phyloP scores from a whole-genome alignment of 2,329 filamentous ascomycete genomes.

The Calonectria pauciramosa region DNA sequence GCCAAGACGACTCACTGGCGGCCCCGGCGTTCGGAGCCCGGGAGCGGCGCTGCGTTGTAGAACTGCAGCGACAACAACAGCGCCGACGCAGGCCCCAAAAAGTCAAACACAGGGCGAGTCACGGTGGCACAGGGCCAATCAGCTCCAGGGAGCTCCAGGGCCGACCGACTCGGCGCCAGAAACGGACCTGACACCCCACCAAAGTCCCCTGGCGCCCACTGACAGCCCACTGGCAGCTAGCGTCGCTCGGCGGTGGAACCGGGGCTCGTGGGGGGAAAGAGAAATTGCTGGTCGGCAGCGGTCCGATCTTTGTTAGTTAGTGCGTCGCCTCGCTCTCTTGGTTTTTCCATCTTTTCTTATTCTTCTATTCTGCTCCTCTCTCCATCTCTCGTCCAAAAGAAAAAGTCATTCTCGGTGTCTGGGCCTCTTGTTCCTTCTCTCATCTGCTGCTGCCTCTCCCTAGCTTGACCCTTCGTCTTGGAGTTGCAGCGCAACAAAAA shows the following conservation, averaged over 20 bases:
- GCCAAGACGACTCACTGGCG: background rate
- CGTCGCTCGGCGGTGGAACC: slow-evolving; percentile 23
- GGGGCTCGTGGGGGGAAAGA: slow-evolving; percentile 13
- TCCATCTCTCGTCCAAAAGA: background rate
- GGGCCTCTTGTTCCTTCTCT: slow-evolving; percentile 9
- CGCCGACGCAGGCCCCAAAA: background rate
- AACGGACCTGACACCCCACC: slow-evolving; percentile 36
- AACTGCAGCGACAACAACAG: slow-evolving; percentile 4
- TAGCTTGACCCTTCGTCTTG: slow-evolving; percentile 34
- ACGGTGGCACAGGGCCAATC: slow-evolving; percentile 33
- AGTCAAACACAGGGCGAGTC: slow-evolving; percentile 14
- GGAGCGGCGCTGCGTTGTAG: slow-evolving; percentile 38
- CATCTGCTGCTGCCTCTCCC: slow-evolving; percentile 46
- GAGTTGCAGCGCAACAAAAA: slow-evolving; percentile 31
- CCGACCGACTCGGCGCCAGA: slow-evolving; percentile 36
- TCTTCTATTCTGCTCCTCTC: slow-evolving; percentile 5
- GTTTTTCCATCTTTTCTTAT: slow-evolving; percentile 23
- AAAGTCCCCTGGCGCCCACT: slow-evolving; percentile 14
- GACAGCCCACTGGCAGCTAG: slow-evolving; percentile 8
- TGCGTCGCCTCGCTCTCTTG: slow-evolving; percentile 6
- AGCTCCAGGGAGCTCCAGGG: slow-evolving; percentile 15
- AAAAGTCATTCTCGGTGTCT: slow-evolving; percentile 23
- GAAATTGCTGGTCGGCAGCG: slow-evolving; percentile 35
- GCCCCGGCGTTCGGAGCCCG: slow-evolving; percentile 44
- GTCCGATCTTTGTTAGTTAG: slow-evolving; percentile 17